Evolutionary conservation across 192 early-diverging fungal genomes (phyloP).

Genomic region (Funneliformis mosseae): DNA sequence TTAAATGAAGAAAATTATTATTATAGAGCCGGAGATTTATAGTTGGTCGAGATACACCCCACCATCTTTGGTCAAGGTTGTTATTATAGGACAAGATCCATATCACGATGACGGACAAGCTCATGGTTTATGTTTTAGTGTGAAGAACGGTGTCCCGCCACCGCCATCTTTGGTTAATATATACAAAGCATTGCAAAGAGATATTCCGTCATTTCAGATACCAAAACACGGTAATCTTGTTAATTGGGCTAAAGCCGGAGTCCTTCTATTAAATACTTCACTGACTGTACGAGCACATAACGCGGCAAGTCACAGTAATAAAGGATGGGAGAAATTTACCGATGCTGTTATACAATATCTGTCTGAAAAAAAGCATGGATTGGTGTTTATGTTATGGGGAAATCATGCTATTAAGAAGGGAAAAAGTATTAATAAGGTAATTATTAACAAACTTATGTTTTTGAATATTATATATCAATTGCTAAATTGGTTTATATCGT

Average conservation of each 20-base stretch:
- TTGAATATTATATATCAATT: background rate
- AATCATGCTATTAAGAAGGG: slow-evolving; percentile 87
- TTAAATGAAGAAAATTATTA: no score
- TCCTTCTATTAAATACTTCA: slow-evolving; percentile 86
- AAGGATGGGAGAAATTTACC: slow-evolving; percentile 89
- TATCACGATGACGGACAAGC: slow-evolving; percentile 65
- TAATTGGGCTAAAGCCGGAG: slow-evolving; percentile 85
- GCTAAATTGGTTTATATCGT: background rate
- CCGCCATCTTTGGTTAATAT: slow-evolving; percentile 95
- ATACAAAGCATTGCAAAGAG: slow-evolving; percentile 75
- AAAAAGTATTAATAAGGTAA: slow-evolving; percentile 60
- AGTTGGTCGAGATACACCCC: slow-evolving; percentile 81
- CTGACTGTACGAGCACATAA: slow-evolving; percentile 82
- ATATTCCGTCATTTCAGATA: slow-evolving; percentile 67
- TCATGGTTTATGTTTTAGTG: slow-evolving; percentile 85
- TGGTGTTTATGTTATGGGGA: slow-evolving; percentile 98
- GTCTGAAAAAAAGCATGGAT: slow-evolving; percentile 54
- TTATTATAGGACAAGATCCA: slow-evolving; percentile 94
- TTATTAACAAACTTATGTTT: background rate
- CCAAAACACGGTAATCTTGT: slow-evolving; percentile 81
- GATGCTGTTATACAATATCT: slow-evolving; percentile 80
- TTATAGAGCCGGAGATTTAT: slow-evolving; percentile 73
- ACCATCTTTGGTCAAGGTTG: slow-evolving; percentile 71
- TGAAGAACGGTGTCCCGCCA: slow-evolving; percentile 66
- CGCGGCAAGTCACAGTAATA: slow-evolving; percentile 77